Evolutionary conservation across 140 eudicot genomes (phyloP), one percentile per base, ranked within the genome.

Genomic region (Stevia rebaudiana): DNA sequence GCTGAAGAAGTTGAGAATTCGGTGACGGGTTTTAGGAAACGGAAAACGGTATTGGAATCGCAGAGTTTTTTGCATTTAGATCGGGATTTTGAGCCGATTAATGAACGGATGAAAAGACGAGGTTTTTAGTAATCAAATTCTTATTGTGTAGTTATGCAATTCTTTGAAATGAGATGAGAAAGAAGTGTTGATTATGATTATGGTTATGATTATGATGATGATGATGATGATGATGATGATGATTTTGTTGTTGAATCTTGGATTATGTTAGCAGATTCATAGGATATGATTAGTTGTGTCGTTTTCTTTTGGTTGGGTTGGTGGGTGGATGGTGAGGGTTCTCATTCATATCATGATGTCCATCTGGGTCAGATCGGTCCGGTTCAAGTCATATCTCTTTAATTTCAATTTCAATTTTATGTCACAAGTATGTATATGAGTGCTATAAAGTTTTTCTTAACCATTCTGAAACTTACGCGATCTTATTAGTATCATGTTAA

Each of bases 51-150:
- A 66, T 82, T 47, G 11, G 75, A 67, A 63, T 64, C 76, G 11
- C 61, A 59, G 36, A 22, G 65, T 75, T 79, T 71, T 75, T 77
- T 76, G 83, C 81, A 64, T 41, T 67, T 74, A 60, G 78, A 82
- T 19, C 62, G 73, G 12, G 76, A 68, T 76, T 74, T 82, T 60
- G 71, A 74, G 64, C 80, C 49, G 64, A 70, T 72, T 61, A 19
- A 62, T 43, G 82, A 76, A 51, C 76, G 66, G 77, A 74, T 53
- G 84, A 89, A 77, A 83, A 62, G 92, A 66, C 79, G 75, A 55
- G 95, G 89, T 79, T 79, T 75, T 84, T 89, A 86, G 83, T 70
- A 49, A 56, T 48, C 19, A 18, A 59, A 33, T 47, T 75, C 61
- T 61, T 50, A 28, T 49, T 68, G 63, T 42, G 79, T 78, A 75